phyloP scores from a whole-genome alignment of 2,329 filamentous ascomycete species.

The Lachnellula hyalina region DNA sequence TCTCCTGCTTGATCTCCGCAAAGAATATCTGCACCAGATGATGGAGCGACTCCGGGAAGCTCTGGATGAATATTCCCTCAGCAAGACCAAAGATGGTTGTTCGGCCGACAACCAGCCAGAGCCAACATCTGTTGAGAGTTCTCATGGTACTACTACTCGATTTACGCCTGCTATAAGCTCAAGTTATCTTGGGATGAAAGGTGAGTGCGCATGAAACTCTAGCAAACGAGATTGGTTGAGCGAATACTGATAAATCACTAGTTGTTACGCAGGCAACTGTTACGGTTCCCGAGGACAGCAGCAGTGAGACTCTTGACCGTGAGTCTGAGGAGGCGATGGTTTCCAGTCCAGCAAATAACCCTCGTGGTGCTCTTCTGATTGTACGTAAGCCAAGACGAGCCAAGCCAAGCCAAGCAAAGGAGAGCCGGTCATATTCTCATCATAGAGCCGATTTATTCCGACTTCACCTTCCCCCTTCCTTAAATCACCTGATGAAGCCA shows the following conservation, averaged over 20 bases:
- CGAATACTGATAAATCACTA: not conserved
- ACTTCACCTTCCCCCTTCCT: not conserved
- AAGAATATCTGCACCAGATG: conserved; percentile 49
- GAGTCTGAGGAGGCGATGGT: not conserved
- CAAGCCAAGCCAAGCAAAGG: not conserved
- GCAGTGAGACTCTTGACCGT: not conserved
- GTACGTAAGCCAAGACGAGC: conserved; percentile 7
- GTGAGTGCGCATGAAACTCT: conserved; percentile 28
- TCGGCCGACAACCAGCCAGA: conserved; percentile 49
- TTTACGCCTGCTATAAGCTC: conserved; percentile 70
- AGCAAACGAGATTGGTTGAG: not conserved
- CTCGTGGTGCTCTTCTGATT: not conserved
- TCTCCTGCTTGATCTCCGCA: conserved; percentile 48
- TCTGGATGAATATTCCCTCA: conserved; percentile 58
- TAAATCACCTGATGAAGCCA: not conserved
- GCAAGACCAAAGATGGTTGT: conserved; percentile 36
- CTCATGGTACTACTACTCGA: conserved; percentile 54
- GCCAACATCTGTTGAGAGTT: conserved; percentile 44
- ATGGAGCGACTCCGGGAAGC: conserved; percentile 43
- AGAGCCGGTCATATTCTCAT: too few relatives aligned
- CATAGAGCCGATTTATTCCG: too few relatives aligned
- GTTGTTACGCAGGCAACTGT: not conserved
- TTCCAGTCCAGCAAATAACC: not conserved
- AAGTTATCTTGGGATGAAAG: conserved; percentile 63
- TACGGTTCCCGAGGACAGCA: not conserved